These are phyloP conservation scores for Friedmanniomyces endolithicus DNA, from an alignment of 495 filamentous ascomycete species.

Conservation along the genomic window DNA sequence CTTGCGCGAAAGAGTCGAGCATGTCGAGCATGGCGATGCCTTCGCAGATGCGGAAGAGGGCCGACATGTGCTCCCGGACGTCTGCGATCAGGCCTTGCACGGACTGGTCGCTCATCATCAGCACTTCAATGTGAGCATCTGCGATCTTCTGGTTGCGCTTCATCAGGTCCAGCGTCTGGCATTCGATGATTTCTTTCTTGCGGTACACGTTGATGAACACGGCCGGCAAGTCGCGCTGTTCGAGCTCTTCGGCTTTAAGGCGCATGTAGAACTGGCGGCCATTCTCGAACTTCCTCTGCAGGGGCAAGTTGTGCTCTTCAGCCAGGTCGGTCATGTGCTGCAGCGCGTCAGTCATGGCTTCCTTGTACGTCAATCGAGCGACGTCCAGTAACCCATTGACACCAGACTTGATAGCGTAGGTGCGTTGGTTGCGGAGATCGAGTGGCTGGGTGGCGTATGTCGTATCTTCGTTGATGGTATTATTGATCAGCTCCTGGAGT, in stretches of 20 bases:
- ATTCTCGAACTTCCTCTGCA: conserved; percentile 64
- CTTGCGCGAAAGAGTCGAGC: conserved; percentile 64
- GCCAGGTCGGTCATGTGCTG: conserved; percentile 54
- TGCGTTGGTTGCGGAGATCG: conserved; percentile 80
- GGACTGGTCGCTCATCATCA: conserved; percentile 60
- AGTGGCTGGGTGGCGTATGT: conserved; percentile 67
- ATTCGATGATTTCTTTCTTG: conserved; percentile 64
- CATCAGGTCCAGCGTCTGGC: conserved; percentile 71
- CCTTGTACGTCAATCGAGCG: conserved; percentile 74
- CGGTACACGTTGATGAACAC: conserved; percentile 64
- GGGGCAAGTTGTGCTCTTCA: conserved; percentile 44
- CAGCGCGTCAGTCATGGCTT: conserved; percentile 63
- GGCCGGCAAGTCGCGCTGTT: conserved; percentile 49
- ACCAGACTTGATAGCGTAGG: conserved; percentile 83
- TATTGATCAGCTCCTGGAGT: conserved; percentile 51
- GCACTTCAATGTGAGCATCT: conserved; percentile 69
- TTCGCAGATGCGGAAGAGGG: conserved; percentile 68
- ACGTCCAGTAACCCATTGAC: conserved; percentile 81
- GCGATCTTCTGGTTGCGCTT: conserved; percentile 42
- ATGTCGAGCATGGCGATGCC: conserved; percentile 86
- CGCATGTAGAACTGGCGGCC: conserved; percentile 69
- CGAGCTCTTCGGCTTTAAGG: conserved; percentile 50
- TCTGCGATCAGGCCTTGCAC: conserved; percentile 57
- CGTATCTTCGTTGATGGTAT: conserved; percentile 69
- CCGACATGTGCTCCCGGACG: conserved; percentile 52